Percentiles rank a stretch among this genome's conserved stretches.
phyloP scores from a whole-genome alignment of 306 rosid genomes.

The Casuarina equisetifolia region DNA sequence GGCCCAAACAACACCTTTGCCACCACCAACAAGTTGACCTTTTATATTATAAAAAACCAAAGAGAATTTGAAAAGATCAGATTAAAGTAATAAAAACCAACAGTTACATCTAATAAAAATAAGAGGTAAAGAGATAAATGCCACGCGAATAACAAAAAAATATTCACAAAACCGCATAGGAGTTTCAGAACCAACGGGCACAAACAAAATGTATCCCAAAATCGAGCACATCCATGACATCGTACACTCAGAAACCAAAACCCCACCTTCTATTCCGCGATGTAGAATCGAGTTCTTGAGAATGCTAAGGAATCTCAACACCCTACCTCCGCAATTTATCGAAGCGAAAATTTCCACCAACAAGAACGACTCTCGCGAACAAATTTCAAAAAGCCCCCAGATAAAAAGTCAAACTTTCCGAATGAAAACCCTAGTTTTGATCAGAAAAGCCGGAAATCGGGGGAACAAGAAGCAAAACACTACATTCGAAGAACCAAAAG shows the following conservation, averaged over 20 bases:
- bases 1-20: conserved; percentile 53
- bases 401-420: background rate
- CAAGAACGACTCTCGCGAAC: background rate
- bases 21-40: conserved; percentile 70
- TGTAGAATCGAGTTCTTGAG: conserved; percentile 7
- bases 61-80: background rate
- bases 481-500: background rate
- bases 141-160: conserved; percentile 19
- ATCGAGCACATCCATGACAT: background rate
- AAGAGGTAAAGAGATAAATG: conserved; percentile 15
- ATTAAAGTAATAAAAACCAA: background rate
- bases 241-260: background rate
- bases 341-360: conserved; percentile 11
- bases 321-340: background rate
- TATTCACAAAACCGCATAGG: conserved; percentile 8
- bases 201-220: conserved; percentile 12
- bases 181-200: conserved; percentile 41
- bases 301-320: background rate
- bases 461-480: conserved; percentile 5
- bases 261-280: conserved; percentile 25
- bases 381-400: background rate
- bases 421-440: conserved; percentile 12
- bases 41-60: conserved; percentile 33
- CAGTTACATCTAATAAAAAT: conserved; percentile 14
- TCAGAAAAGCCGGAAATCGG: background rate